Percentiles rank a stretch among this genome's conserved stretches.
phyloP scores from a whole-genome alignment of 176 grass and related monocot genomes.

The Oryza punctata region DNA sequence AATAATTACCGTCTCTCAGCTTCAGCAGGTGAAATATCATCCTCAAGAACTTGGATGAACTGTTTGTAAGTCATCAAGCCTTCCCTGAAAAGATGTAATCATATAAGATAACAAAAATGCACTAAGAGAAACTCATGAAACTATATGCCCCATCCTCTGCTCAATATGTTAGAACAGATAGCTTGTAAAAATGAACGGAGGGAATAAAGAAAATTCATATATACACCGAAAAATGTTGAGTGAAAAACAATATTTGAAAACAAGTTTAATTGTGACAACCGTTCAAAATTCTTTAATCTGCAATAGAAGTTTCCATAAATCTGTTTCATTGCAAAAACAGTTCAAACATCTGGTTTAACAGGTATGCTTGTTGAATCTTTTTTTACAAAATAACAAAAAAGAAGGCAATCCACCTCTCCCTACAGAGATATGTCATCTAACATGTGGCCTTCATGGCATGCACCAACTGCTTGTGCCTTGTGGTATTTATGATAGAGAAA shows the following conservation, averaged over 20 bases:
- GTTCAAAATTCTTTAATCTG: background rate
- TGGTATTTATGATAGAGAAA: background rate
- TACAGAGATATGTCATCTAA: background rate
- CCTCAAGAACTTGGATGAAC: slow-evolving; percentile 98
- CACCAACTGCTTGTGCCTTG: background rate
- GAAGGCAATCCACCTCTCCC: background rate
- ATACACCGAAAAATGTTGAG: slow-evolving; percentile 1
- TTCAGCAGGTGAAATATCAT: slow-evolving; percentile 96
- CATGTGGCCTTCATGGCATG: slow-evolving; percentile 10
- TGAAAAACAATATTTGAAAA: background rate
- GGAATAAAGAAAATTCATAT: slow-evolving; percentile 12
- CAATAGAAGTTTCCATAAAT: background rate
- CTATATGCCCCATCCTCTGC: slow-evolving; percentile 12
- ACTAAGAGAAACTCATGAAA: background rate
- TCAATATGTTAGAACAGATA: slow-evolving; percentile 6
- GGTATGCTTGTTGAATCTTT: background rate
- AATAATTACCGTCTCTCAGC: slow-evolving; percentile 73
- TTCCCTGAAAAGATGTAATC: slow-evolving; percentile 64
- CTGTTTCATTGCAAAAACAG: slow-evolving; percentile 14
- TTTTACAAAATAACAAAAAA: background rate
- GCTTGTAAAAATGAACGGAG: background rate
- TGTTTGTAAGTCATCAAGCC: slow-evolving; percentile 99
- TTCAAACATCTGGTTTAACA: slow-evolving; percentile 25
- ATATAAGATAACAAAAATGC: slow-evolving; percentile 42
- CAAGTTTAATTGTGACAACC: background rate